Base-by-base conservation (phyloP, 2,329 filamentous ascomycete genomes). In the Colletotrichum cuscutae region DNA sequence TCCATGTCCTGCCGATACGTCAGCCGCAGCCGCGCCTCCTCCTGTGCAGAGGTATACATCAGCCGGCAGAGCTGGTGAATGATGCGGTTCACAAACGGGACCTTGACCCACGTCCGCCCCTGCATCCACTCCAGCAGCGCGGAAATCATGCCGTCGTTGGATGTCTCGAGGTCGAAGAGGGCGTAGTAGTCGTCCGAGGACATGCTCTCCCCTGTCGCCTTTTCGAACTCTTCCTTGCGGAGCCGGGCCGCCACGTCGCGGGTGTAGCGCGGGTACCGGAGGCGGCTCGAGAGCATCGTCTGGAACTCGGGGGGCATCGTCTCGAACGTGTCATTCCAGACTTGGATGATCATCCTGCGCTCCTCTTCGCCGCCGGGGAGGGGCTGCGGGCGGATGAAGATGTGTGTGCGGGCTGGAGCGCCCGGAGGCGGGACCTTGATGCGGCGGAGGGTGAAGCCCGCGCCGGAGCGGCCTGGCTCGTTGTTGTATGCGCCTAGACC, bases 141-240 rank as follows among this genome's bases (percentile, higher is more conserved):
- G 19, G 70, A 74, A 26, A 73, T 22, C 61, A 73, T 65, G 9
- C 74, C 74, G n/a, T 75, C 74, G 24, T 74, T 75, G n/a, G 65
- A 24, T 7, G 28, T 68, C 62, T 68, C 62, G 24, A 69, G 73
- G 42, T 74, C 65, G 49, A 66, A 73, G 54, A 75, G 59, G 63
- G 62, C 49, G 59, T 70, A 71, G 46, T 60, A 74, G 35, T 64
- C 67, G 5, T 61, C 59, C 46, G 71, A 63, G 4, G 63, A 65
- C 42, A 75, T 64, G 54, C 30, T 61, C 49, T 75, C 67, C 58
- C 73, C 73, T 26, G 71, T 72, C 35, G 19, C 30, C 37, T 15
- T 19, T 53, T 74, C 73, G n/a, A 74, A 70, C 3, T 65, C 59
- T 15, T 53, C n/a, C 56, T 69, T 74, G 30, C 73, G 70, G 22